These are phyloP conservation scores for Pascua guehoae DNA, from an alignment of 1,284 basidiomycete species.

Conservation along the genomic window DNA sequence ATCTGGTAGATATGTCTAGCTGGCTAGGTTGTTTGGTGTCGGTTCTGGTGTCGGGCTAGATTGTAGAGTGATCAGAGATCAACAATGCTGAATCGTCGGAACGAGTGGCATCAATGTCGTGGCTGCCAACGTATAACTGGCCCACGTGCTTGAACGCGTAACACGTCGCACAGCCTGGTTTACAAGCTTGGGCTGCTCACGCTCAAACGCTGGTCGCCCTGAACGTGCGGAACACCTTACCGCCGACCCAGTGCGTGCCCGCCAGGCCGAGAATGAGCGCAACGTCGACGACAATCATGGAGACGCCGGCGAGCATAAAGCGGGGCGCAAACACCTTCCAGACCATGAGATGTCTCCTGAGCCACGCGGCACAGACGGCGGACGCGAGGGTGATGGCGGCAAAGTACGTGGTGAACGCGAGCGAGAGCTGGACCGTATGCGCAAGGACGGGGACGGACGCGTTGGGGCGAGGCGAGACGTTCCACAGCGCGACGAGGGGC, in stretches of 20 bases:
- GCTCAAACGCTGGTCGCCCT: slow-evolving; percentile 29
- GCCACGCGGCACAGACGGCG: slow-evolving; percentile 68
- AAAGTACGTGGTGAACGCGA: slow-evolving; percentile 71
- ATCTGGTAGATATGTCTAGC: no score
- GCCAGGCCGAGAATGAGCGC: slow-evolving; percentile 48
- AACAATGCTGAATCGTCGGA: no score
- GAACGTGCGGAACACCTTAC: slow-evolving; percentile 49
- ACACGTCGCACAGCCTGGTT: no score
- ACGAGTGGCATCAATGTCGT: no score
- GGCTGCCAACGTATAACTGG: no score
- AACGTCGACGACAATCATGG: slow-evolving; percentile 52
- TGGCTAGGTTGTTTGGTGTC: no score
- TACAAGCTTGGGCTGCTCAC: no score
- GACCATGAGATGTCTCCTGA: slow-evolving; percentile 92
- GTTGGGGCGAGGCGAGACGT: slow-evolving; percentile 63
- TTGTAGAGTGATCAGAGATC: no score
- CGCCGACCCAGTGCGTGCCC: slow-evolving; percentile 38
- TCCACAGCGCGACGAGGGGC: slow-evolving; percentile 82
- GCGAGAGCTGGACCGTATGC: slow-evolving; percentile 53
- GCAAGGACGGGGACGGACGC: slow-evolving; percentile 41
- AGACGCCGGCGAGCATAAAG: slow-evolving; percentile 71
- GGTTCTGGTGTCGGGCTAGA: no score
- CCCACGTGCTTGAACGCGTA: no score
- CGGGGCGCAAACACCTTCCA: slow-evolving; percentile 98
- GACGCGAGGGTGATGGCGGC: slow-evolving; percentile 64